Conservation (phyloP, 148 eudicot genomes). For the Suaeda aralocaspica region DNA sequence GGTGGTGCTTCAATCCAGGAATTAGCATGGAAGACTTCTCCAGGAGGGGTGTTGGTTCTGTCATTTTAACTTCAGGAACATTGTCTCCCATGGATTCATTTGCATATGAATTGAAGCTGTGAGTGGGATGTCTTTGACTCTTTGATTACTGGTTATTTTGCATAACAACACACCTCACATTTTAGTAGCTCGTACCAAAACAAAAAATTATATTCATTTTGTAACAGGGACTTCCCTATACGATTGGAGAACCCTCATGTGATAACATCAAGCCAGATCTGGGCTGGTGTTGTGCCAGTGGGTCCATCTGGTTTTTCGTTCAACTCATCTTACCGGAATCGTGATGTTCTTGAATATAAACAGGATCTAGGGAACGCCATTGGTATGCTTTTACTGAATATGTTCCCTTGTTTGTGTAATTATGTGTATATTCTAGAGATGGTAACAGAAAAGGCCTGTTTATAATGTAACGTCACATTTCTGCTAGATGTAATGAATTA, state of each 20-base stretch:
- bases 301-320: conserved; percentile 90
- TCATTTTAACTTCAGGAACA: conserved; percentile 97
- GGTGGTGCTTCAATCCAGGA: conserved; percentile 99
- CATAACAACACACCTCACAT: not conserved
- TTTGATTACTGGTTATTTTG: conserved; percentile 8
- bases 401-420: not conserved
- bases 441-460: too few species aligned
- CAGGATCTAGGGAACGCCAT: conserved; percentile 90
- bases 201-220: not conserved
- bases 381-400: conserved; percentile 43
- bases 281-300: conserved; percentile 81
- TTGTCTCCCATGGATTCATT: conserved; percentile 96
- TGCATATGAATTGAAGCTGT: conserved; percentile 94
- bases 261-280: conserved; percentile 82
- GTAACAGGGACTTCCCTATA: conserved; percentile 73
- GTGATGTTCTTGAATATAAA: conserved; percentile 81
- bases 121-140: conserved; percentile 27
- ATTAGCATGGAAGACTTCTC: conserved; percentile 88
- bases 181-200: not conserved
- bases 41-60: conserved; percentile 74
- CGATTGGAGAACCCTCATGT: conserved; percentile 98
- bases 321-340: conserved; percentile 82
- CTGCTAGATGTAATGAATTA: too few species aligned
- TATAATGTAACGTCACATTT: too few species aligned
- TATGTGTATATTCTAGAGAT: not conserved